phyloP scores from a whole-genome alignment of 768 basidiomycete species.

The Sporobolomyces roseus region DNA sequence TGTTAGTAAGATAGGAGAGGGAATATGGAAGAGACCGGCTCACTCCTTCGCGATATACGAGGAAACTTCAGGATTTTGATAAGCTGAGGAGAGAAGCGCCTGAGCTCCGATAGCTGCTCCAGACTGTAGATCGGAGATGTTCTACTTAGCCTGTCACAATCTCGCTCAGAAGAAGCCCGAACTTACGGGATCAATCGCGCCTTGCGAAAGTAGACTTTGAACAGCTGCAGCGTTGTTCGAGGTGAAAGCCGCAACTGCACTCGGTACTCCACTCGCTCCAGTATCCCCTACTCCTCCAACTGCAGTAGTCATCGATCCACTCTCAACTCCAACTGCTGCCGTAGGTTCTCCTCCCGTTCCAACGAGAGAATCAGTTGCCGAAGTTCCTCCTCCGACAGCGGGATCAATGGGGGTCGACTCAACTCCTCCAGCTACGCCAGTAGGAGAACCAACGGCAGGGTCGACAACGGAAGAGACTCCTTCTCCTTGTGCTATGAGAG shows the following conservation, averaged over 20 bases:
- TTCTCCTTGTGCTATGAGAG: too few species aligned
- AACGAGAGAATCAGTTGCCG: neutral
- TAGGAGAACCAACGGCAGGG: too few species aligned
- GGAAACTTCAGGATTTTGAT: constrained; percentile 4
- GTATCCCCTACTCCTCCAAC: neutral
- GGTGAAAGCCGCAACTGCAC: neutral
- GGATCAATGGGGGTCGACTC: neutral
- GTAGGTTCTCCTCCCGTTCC: too few species aligned
- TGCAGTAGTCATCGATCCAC: too few species aligned
- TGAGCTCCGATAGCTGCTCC: neutral
- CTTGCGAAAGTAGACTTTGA: neutral
- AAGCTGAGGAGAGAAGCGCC: neutral
- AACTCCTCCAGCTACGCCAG: neutral
- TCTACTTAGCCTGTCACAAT: too few species aligned
- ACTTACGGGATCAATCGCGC: neutral
- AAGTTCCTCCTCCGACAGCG: neutral
- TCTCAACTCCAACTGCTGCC: neutral
- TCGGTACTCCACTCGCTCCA: neutral
- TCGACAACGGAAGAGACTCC: too few species aligned
- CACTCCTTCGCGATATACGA: constrained; percentile 4
- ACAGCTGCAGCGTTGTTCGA: neutral
- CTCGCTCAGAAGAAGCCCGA: neutral
- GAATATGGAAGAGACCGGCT: neutral
- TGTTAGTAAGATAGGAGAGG: neutral
- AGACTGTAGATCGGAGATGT: neutral